Evolutionary conservation across 1,284 basidiomycete genomes (phyloP).

Genomic region (Cryptococcus floricola): DNA sequence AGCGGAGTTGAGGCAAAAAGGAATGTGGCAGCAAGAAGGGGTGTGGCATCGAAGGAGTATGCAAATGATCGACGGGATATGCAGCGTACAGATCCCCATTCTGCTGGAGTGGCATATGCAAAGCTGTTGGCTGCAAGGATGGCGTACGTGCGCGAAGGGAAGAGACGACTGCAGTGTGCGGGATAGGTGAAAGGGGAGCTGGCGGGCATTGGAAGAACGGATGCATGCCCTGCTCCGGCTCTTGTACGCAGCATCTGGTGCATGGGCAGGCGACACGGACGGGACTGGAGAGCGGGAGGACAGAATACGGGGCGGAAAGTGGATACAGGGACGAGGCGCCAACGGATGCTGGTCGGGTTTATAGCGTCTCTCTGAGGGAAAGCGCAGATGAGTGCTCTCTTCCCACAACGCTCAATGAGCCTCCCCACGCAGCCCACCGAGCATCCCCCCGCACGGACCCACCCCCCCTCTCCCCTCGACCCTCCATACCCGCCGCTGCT

Average conservation of each 20-base stretch:
- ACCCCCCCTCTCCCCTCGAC: constrained; percentile 1
- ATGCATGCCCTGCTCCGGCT: background rate
- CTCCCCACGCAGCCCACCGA: background rate
- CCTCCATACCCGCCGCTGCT: background rate
- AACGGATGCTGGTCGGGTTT: background rate
- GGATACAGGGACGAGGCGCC: background rate
- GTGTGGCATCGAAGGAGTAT: too few species aligned
- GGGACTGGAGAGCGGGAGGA: background rate
- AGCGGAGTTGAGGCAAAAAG: too few species aligned
- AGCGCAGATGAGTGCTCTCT: background rate
- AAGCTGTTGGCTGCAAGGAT: too few species aligned
- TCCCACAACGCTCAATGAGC: constrained; percentile 10
- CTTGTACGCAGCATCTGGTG: background rate
- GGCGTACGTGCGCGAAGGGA: too few species aligned
- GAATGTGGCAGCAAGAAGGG: too few species aligned
- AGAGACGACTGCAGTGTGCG: too few species aligned
- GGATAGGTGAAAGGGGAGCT: background rate
- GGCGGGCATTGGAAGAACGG: background rate
- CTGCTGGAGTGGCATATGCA: too few species aligned
- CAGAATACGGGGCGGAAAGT: background rate
- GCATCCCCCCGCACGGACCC: background rate
- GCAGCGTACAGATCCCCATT: too few species aligned
- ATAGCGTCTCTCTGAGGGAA: background rate
- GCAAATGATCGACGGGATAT: too few species aligned
- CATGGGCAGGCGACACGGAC: background rate